A percentile compares a stretch with the other conserved stretches of the same genome.
phyloP scores from a whole-genome alignment of 1,284 basidiomycete species.

The Volvariella surrecta region DNA sequence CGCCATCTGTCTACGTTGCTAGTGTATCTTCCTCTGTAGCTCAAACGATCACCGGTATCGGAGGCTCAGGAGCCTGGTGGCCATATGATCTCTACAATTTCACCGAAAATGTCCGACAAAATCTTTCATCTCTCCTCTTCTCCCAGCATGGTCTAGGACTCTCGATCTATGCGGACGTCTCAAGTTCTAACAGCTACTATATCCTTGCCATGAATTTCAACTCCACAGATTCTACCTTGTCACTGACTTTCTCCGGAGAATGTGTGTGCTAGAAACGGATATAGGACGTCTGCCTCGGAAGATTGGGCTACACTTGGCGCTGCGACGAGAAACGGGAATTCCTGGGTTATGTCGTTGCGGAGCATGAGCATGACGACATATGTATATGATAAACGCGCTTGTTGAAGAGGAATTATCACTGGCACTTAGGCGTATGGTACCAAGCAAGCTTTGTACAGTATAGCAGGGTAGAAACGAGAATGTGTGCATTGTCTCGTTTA shows the following conservation, averaged over 20 bases:
- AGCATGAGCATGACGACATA: constrained; percentile 28
- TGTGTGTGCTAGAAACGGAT: constrained; percentile 19
- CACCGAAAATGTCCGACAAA: constrained; percentile 27
- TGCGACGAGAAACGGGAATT: constrained; percentile 14
- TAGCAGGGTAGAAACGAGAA: no score
- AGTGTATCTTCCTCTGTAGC: constrained; percentile 17
- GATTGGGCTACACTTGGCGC: constrained; percentile 22
- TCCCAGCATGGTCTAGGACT: constrained; percentile 29
- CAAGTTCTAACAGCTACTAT: constrained; percentile 16
- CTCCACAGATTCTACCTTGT: constrained; percentile 19
- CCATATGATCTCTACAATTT: constrained; percentile 32
- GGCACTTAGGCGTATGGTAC: no score
- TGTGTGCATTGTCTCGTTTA: no score
- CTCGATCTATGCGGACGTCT: constrained; percentile 29
- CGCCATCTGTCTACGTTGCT: constrained; percentile 11
- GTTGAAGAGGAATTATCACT: no score
- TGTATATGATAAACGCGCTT: constrained; percentile 20
- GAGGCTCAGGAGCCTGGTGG: constrained; percentile 39
- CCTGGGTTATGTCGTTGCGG: constrained; percentile 20
- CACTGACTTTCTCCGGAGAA: constrained; percentile 26
- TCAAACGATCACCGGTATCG: constrained; percentile 22
- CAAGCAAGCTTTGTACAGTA: no score
- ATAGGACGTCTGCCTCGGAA: constrained; percentile 25
- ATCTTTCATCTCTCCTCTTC: constrained; percentile 31
- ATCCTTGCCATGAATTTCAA: constrained; percentile 29